Percentiles rank a stretch among this genome's conserved stretches.
phyloP scores from a whole-genome alignment of 352 stramenopile species.

The Pythium pectinolyticum region DNA sequence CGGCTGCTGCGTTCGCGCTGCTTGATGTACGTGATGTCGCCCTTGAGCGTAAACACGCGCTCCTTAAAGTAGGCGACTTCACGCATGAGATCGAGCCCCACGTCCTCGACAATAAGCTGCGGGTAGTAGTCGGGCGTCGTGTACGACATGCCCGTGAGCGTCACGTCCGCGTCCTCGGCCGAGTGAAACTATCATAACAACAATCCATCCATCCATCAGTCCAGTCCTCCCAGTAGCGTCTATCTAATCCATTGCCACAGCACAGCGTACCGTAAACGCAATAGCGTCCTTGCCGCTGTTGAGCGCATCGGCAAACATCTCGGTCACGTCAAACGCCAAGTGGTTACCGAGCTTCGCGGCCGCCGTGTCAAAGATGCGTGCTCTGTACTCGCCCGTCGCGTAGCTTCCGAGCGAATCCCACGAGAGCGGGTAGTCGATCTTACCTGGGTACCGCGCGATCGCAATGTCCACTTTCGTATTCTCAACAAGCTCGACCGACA shows the following conservation, averaged over 20 bases:
- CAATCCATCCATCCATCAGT: background rate
- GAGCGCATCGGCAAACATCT: conserved; percentile 60
- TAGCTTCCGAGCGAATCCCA: conserved; percentile 51
- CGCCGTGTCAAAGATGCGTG: conserved; percentile 59
- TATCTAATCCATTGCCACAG: background rate
- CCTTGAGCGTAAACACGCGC: conserved; percentile 70
- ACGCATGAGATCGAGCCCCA: conserved; percentile 80
- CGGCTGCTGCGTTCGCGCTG: conserved; percentile 75
- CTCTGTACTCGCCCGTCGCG: conserved; percentile 35
- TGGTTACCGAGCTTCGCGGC: conserved; percentile 55
- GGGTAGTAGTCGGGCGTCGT: conserved; percentile 68
- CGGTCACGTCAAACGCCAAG: conserved; percentile 80
- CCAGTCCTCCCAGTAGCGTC: background rate
- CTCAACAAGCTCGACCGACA: conserved; percentile 64
- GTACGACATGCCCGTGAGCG: conserved; percentile 60
- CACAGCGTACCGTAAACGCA: conserved; percentile 48
- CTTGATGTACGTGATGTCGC: conserved; percentile 81
- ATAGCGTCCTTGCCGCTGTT: conserved; percentile 45
- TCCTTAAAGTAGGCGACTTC: conserved; percentile 81
- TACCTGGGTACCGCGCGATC: conserved; percentile 41
- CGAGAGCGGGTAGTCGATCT: conserved; percentile 58
- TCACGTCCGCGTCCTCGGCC: conserved; percentile 48
- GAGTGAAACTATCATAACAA: conserved; percentile 39
- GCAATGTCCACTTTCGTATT: conserved; percentile 51
- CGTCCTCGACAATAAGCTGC: conserved; percentile 78